phyloP scores from a whole-genome alignment of 139 green algal species.

The Chlorella sp. region DNA sequence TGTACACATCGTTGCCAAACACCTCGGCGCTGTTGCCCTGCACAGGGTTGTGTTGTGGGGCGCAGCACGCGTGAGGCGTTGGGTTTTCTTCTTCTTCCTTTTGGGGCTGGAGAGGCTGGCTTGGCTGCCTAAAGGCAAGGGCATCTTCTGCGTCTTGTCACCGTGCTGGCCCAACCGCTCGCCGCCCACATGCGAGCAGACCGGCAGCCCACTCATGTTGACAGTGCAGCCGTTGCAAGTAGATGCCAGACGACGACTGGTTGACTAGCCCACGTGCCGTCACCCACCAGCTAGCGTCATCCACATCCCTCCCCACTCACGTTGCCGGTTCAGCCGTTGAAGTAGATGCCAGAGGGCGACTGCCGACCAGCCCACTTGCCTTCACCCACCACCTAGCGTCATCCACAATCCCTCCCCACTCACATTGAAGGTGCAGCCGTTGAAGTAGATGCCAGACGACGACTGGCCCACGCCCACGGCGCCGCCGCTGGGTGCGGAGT shows the following conservation, averaged over 20 bases:
- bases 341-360: constrained; percentile 35
- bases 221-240: neutral
- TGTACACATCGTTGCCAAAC: constrained; percentile 51
- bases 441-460: constrained; percentile 38
- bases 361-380: no score
- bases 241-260: no score
- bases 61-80: no score
- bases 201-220: neutral
- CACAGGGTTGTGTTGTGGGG: neutral
- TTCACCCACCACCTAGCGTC: no score
- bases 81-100: no score
- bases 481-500: constrained; percentile 31
- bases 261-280: no score
- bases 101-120: no score
- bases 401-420: no score
- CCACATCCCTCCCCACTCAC: neutral
- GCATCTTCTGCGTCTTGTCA: no score
- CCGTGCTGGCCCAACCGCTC: no score
- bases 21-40: constrained; percentile 41
- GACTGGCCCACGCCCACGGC: constrained; percentile 42
- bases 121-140: no score
- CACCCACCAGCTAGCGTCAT: neutral
- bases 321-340: constrained; percentile 40
- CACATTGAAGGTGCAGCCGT: constrained; percentile 41
- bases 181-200: no score